Evolutionary conservation across 495 filamentous ascomycete genomes (phyloP).

Genomic region (Bombardia bombarda): DNA sequence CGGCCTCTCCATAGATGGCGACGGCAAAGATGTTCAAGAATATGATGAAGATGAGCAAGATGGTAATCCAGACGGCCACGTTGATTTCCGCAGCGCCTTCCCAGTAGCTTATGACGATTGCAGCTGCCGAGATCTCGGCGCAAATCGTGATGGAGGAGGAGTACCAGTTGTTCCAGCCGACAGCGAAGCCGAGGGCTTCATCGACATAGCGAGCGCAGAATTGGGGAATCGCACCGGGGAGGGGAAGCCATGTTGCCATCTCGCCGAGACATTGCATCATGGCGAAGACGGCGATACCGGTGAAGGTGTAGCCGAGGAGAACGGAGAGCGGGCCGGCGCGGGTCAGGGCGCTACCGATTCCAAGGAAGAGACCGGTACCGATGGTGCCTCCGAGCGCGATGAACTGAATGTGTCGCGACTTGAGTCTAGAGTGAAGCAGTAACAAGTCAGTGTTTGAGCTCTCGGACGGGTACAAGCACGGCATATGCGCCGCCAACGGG

Average conservation of each 20-base stretch:
- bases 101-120: conserved; percentile 43
- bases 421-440: conserved; percentile 4
- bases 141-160: conserved; percentile 23
- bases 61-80: conserved; percentile 45
- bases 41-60: conserved; percentile 24
- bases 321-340: conserved; percentile 53
- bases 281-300: conserved; percentile 17
- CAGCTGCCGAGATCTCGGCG: conserved; percentile 30
- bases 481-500: too few species aligned
- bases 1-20: conserved; percentile 42
- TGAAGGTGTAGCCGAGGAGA: conserved; percentile 36
- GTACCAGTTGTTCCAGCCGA: conserved; percentile 56
- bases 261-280: conserved; percentile 40
- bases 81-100: conserved; percentile 23
- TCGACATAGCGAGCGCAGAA: conserved; percentile 65
- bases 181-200: conserved; percentile 63
- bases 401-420: conserved; percentile 50
- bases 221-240: conserved; percentile 39
- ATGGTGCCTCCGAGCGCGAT: conserved; percentile 57
- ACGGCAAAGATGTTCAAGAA: conserved; percentile 26
- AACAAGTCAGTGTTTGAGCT: neutral
- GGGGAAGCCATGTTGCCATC: conserved; percentile 53
- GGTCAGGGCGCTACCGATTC: conserved; percentile 48
- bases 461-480: too few species aligned
- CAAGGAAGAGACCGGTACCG: conserved; percentile 58